Conservation (phyloP, 768 basidiomycete species). For the Chlorophyllum brunneum region DNA sequence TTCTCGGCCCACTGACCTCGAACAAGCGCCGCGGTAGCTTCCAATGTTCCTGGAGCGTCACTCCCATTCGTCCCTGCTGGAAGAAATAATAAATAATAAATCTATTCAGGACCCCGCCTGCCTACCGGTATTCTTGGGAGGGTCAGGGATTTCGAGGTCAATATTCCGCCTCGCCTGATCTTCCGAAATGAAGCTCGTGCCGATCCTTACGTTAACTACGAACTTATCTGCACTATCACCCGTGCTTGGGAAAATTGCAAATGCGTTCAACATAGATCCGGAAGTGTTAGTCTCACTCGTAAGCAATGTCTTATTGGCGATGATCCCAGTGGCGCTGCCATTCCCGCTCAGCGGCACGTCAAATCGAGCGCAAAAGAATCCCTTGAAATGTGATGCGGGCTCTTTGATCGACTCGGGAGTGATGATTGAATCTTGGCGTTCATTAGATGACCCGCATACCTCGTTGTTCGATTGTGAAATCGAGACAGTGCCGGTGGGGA, state of each 20-base stretch:
- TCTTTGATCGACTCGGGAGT: slow-evolving; percentile 43
- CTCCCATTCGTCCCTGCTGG: too few species aligned
- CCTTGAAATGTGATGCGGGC: slow-evolving; percentile 38
- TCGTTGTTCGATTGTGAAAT: slow-evolving; percentile 28
- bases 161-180: slow-evolving; percentile 57
- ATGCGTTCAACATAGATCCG: slow-evolving; percentile 49
- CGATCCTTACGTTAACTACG: slow-evolving; percentile 54
- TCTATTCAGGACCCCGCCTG: too few species aligned
- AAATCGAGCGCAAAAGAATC: slow-evolving; percentile 61
- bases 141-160: slow-evolving; percentile 30
- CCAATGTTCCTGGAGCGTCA: slow-evolving; percentile 17
- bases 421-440: slow-evolving; percentile 37
- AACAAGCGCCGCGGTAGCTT: slow-evolving; percentile 45
- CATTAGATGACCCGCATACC: slow-evolving; percentile 2
- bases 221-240: slow-evolving; percentile 4
- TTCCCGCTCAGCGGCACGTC: slow-evolving; percentile 19
- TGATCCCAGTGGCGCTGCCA: neutral
- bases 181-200: slow-evolving; percentile 70
- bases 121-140: neutral
- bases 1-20: slow-evolving; percentile 57
- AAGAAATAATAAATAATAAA: too few species aligned
- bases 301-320: slow-evolving; percentile 17
- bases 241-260: slow-evolving; percentile 41
- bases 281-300: slow-evolving; percentile 16
- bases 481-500: slow-evolving; percentile 45